Evolutionary conservation across 2,329 filamentous ascomycete genomes (phyloP).

Genomic region (Paracoccidioides brasiliensis): DNA sequence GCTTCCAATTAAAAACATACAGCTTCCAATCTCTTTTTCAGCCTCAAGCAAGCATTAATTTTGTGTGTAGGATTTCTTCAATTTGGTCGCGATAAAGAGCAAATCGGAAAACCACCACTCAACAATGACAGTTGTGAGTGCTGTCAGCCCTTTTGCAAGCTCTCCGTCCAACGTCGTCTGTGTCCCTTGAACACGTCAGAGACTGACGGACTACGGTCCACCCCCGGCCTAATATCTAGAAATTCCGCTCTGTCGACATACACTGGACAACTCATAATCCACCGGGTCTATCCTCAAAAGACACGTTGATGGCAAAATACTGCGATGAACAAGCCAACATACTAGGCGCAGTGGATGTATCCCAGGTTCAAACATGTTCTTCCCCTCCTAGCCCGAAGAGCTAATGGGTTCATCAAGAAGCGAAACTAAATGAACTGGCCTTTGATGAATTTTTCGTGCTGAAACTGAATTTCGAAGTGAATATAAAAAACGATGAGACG

Average conservation of each 20-base stretch:
- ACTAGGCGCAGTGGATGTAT: conserved; percentile 1
- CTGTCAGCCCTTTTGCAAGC: not conserved
- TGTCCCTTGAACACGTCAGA: not conserved
- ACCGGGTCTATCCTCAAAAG: conserved; percentile 1
- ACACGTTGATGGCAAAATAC: conserved; percentile 3
- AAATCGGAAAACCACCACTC: conserved; percentile 6
- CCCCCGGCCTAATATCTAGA: not conserved
- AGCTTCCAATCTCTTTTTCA: not conserved
- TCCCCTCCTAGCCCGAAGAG: not conserved
- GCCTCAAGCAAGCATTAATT: not conserved
- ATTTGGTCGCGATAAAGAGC: conserved; percentile 25
- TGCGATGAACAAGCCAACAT: conserved; percentile 5
- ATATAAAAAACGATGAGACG: not conserved
- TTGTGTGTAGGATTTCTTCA: conserved; percentile 22
- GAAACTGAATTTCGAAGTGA: not conserved
- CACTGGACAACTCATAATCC: conserved; percentile 5
- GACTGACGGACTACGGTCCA: not conserved
- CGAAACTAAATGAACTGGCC: not conserved
- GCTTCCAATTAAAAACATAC: too few relatives aligned
- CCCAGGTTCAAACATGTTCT: conserved; percentile 1
- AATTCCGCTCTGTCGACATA: conserved; percentile 4
- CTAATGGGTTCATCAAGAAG: conserved; percentile 8
- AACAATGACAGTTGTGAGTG: conserved; percentile 5
- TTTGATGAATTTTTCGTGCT: not conserved
- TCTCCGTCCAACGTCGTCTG: not conserved